Conservation (phyloP, 345 rosid genomes). For the Boechera retrofracta region DNA sequence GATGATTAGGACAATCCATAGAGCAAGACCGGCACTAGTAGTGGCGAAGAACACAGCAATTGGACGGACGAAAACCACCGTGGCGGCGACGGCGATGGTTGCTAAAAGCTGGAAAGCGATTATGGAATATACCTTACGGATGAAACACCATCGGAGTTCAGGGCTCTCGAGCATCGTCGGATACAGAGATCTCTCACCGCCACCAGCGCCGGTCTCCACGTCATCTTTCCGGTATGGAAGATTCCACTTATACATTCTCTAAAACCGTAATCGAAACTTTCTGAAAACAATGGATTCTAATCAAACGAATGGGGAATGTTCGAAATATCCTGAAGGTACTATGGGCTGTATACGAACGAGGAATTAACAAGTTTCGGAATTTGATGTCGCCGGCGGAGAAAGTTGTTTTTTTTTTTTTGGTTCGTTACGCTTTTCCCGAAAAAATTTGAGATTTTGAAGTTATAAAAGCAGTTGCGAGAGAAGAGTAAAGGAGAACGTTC, state of each 20-base stretch:
- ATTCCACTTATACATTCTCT: slow-evolving; percentile 49
- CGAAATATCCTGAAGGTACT: not conserved
- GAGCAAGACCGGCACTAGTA: slow-evolving; percentile 67
- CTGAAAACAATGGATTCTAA: not conserved
- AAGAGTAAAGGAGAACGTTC: slow-evolving; percentile 33
- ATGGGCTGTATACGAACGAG: not conserved
- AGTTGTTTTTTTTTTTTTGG: not conserved
- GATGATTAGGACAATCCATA: slow-evolving; percentile 72
- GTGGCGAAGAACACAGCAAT: slow-evolving; percentile 66
- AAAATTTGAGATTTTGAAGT: slow-evolving; percentile 1
- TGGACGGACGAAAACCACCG: slow-evolving; percentile 68
- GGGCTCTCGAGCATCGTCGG: slow-evolving; percentile 89
- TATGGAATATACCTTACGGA: slow-evolving; percentile 76
- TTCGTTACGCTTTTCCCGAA: slow-evolving; percentile 6
- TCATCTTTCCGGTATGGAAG: slow-evolving; percentile 60
- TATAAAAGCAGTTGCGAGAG: slow-evolving; percentile 37
- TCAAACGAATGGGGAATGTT: not conserved
- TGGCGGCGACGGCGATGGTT: slow-evolving; percentile 77
- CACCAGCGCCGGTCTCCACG: slow-evolving; percentile 51
- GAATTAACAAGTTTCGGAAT: not conserved
- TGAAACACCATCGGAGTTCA: slow-evolving; percentile 84
- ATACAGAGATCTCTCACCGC: slow-evolving; percentile 64
- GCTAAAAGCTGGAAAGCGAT: slow-evolving; percentile 64
- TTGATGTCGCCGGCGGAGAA: not conserved
- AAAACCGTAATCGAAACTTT: not conserved